Evolutionary conservation across 2,329 filamentous ascomycete species (phyloP).

Genomic region (Xylariaceae sp.): DNA sequence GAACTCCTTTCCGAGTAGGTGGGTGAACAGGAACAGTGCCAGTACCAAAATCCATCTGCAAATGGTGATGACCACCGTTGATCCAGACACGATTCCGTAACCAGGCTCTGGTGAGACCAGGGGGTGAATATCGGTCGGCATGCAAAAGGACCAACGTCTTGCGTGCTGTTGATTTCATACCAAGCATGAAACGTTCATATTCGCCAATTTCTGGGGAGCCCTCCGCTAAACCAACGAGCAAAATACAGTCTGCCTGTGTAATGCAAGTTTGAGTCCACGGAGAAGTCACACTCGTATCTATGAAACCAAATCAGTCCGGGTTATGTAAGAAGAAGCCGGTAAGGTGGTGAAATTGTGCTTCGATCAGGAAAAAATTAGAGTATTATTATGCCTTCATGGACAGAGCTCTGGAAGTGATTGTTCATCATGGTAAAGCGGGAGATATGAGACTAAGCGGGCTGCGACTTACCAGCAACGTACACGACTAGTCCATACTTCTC

Average conservation of each 20-base stretch:
- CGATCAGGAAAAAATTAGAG: constrained; percentile 67
- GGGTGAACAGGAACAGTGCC: constrained; percentile 73
- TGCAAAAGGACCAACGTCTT: constrained; percentile 91
- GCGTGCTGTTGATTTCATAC: constrained; percentile 93
- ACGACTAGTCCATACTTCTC: constrained; percentile 95
- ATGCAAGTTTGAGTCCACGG: constrained; percentile 99
- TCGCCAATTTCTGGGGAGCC: constrained; percentile 88
- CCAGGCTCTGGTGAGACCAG: constrained; percentile 85
- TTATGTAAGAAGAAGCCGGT: not conserved
- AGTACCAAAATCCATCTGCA: constrained; percentile 87
- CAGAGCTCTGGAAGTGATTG: constrained; percentile 45
- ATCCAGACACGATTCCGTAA: constrained; percentile 93
- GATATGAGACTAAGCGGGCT: not conserved
- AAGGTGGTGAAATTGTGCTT: constrained; percentile 3
- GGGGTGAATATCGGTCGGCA: constrained; percentile 77
- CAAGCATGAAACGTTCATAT: constrained; percentile 92
- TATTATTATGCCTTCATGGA: constrained; percentile 52
- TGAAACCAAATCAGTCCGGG: constrained; percentile 21
- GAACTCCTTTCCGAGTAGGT: constrained; percentile 73
- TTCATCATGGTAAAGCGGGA: constrained; percentile 43
- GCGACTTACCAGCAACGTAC: constrained; percentile 72
- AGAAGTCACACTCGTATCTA: constrained; percentile 92
- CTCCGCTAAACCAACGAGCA: constrained; percentile 87
- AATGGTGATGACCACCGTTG: constrained; percentile 94
- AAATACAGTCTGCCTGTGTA: constrained; percentile 90